A percentile compares a stretch with the other conserved stretches of the same genome.
phyloP scores from a whole-genome alignment of 805 yeast genomes.

The Kluyveromyces starmeri region DNA sequence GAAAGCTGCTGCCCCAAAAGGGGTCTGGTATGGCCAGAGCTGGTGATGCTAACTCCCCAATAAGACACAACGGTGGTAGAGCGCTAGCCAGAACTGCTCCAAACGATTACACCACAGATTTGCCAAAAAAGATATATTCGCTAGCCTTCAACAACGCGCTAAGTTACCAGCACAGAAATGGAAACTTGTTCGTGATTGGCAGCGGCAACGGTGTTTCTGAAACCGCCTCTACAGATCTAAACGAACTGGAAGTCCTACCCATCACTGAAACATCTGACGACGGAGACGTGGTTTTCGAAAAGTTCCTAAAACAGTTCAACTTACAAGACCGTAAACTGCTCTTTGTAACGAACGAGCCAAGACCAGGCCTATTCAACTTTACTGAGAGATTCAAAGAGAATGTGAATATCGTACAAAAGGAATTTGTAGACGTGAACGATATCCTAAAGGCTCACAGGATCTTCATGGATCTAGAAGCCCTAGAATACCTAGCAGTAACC shows the following conservation, averaged over 20 bases:
- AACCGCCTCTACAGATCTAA: slow-evolving; percentile 15
- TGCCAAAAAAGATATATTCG: slow-evolving; percentile 66
- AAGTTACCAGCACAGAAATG: slow-evolving; percentile 69
- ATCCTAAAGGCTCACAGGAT: slow-evolving; percentile 70
- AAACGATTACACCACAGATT: slow-evolving; percentile 71
- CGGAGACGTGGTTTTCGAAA: slow-evolving; percentile 34
- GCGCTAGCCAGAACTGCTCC: slow-evolving; percentile 90
- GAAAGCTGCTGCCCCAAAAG: slow-evolving; percentile 79
- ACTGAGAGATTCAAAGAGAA: slow-evolving; percentile 43
- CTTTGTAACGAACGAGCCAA: slow-evolving; percentile 55
- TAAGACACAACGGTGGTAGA: slow-evolving; percentile 78
- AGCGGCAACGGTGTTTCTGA: slow-evolving; percentile 24
- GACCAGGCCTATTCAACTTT: slow-evolving; percentile 53
- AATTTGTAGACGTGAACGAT: slow-evolving; percentile 77
- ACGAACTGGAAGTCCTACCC: slow-evolving; percentile 20
- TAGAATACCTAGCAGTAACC: slow-evolving; percentile 46
- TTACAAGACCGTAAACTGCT: slow-evolving; percentile 44
- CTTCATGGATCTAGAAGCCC: slow-evolving; percentile 62
- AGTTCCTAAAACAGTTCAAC: slow-evolving; percentile 41
- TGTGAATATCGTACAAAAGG: slow-evolving; percentile 61
- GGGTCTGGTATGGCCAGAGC: slow-evolving; percentile 93
- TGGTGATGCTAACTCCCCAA: slow-evolving; percentile 94
- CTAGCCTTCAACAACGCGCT: slow-evolving; percentile 75
- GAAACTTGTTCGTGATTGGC: slow-evolving; percentile 68
- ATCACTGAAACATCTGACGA: slow-evolving; percentile 34